Base-by-base conservation (phyloP, 2,329 filamentous ascomycete genomes). In the Plenodomus lindquistii region DNA sequence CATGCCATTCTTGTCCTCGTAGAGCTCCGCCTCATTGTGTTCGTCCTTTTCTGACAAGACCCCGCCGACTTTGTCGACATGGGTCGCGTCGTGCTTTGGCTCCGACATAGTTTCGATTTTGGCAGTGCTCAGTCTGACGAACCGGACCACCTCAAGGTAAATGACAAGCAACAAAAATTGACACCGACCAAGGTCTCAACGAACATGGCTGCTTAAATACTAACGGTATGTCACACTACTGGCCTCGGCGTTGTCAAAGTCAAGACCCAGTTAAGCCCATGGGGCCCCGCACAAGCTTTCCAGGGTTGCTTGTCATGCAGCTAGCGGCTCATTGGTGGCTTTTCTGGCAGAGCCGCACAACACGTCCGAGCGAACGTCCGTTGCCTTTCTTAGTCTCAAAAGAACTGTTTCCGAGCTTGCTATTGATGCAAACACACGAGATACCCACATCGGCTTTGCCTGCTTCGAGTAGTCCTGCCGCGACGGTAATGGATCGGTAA, bases 1-100 rank as follows among this genome's bases (percentile, higher is more conserved):
- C 59, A 65, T 50, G 34, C 62, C 44, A 4, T 62, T 54, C 22
- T 58, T 55, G 45, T 66, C 60, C 27, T 38, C 50, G 17, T 65
- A 42, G 9, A 62, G 39, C 49, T 64, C 60, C 4, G 45, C 34
- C 34, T 51, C 40, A 17, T 40, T 39, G 34, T 38, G 37, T 5
- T 31, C 22, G 18, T 44, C 48, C 40, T 51, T 48, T 44, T 51
- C 44, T 35, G 24, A 31, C 35, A 37, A 27, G 24, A 31, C 40
- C 24, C 35, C 45, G 20, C 37, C 45, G 22, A 37, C 8, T 4
- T 41, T 40, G 22, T 15, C 37, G 34, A 20, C 38, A 13, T 24
- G 20, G 21, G 37, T 35, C 13, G 40, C 48, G 39, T 51, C 40
- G 34, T 39, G 31, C 17, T 50, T 53, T 34, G 40, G 8, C 36